Base-by-base conservation (phyloP, 352 stramenopile species). In the Thalassiosira mediterranea region DNA sequence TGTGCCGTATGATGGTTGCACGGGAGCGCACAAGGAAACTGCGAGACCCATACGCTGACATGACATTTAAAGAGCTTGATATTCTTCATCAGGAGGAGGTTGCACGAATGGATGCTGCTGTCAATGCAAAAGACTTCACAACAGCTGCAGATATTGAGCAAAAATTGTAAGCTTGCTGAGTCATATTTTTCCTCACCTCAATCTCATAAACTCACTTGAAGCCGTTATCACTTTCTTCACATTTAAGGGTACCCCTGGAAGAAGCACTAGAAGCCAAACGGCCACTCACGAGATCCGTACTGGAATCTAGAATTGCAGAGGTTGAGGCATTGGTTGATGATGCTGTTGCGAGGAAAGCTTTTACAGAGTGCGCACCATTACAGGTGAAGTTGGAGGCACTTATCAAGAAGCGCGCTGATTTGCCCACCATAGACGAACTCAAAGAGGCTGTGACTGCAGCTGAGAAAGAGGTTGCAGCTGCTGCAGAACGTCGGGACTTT, bases 401-500 rank as follows among this genome's bases (percentile, higher is more conserved):
- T 0, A 74, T 84, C 11, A 58, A 70, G 26, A 88, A 87, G 63
- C 61, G 86, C 21, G 56, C 49, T 19, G 76, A 91, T 57, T 70
- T 88, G 15, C 87, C 87, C 57, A 92, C 83, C 25, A 61, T 90
- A n/a, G 76, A 89, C 4, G 89, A 94, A 57, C 57, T 93, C 7
- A 79, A 83, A 53, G 65, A 84, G 28, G 76, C 71, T 42, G 77
- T 93, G n/a, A 46, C 26, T 42, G 49, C 54, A 51, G 79, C 79
- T 5, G 79, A 93, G 66, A 64, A 74, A 53, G 68, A 59, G 44
- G 77, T 92, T 32, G 75, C 84, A 8, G 63, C 72, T 44, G 86
- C 86, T 42, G 80, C 73, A 21, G 65, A 76, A 49, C 76, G 77
- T 19, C 74, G 86, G 29, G 79, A 93, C 49, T 93, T 93, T 66